Percentiles rank a stretch among this genome's conserved stretches.
phyloP scores from a whole-genome alignment of 306 rosid genomes.

The Citrullus amarus region DNA sequence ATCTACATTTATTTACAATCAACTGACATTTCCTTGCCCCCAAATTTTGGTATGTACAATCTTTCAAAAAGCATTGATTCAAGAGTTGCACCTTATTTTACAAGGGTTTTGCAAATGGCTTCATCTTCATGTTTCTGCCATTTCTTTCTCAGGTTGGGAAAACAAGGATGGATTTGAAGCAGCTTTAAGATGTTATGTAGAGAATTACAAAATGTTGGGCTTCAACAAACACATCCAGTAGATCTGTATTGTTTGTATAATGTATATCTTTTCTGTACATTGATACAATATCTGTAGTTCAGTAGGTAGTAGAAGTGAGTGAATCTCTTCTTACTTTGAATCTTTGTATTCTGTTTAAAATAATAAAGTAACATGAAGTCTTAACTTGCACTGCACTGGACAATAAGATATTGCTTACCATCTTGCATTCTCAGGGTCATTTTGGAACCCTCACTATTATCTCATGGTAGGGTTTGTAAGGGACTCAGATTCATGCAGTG shows the following conservation, averaged over 20 bases:
- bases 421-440: background rate
- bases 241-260: slow-evolving; percentile 1
- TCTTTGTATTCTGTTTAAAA: background rate
- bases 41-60: slow-evolving; percentile 27
- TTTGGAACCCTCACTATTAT: background rate
- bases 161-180: background rate
- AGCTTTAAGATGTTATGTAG: background rate
- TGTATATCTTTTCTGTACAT: slow-evolving; percentile 11
- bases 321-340: background rate
- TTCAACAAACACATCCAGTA: background rate
- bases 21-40: slow-evolving; percentile 36
- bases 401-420: no score
- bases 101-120: background rate
- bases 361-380: background rate
- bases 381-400: background rate
- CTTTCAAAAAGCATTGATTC: background rate
- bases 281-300: background rate
- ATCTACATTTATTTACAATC: slow-evolving; percentile 38
- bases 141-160: slow-evolving; percentile 10
- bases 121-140: background rate
- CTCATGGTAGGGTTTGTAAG: background rate
- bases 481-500: no score
- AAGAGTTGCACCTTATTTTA: background rate
- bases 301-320: background rate
- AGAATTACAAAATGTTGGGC: background rate